Base-by-base conservation (phyloP, 345 rosid species). In the Cardiospermum halicacabum region DNA sequence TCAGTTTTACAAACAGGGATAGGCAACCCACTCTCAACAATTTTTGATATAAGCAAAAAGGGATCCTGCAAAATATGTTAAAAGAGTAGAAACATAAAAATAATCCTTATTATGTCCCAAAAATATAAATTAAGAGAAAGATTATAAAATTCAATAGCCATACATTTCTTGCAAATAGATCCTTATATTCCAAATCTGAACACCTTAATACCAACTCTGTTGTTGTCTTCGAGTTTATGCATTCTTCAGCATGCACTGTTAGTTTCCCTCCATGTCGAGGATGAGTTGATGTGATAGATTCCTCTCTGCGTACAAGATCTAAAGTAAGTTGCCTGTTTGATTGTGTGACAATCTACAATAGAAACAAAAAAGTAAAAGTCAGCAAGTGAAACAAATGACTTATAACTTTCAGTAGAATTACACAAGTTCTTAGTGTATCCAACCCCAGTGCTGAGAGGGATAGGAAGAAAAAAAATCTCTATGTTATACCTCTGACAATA, bases 1-100 rank as follows among this genome's bases (percentile, higher is more conserved):
- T 93, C 96, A 28, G 98, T 88, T 79, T 88, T 93, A 53, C 93
- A 88, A 24, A 93, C 89, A 36, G 97, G 89, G 69, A 93, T 84
- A 19, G 85, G 69, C 40, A 18, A 24, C 66, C 89, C 90, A 36
- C 55, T 75, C 79, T 89, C 94, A 37, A 75, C 84, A 39, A 79
- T 63, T 84, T 85, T 93, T 47, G 97, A 93, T 74, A 93, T 79
- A n/a, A 89, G 78, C 81, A 93, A 70, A 74, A 93, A 93, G 2
- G 98, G 90, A 37, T 93, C 96, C 98, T 93, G 77, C 72, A 66
- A 60, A 64, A 70, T 50, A 51, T 61, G 67, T 45, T 53, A 57
- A 54, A 59, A 73, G 50, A 34, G 69, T 21, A 31, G 61, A 40
- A 65, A 43, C 28, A 57, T 61, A 51, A 43, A 25, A 63, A 27